Conservation (phyloP, 805 yeast species). For the Nakazawaea ishiwadae region DNA sequence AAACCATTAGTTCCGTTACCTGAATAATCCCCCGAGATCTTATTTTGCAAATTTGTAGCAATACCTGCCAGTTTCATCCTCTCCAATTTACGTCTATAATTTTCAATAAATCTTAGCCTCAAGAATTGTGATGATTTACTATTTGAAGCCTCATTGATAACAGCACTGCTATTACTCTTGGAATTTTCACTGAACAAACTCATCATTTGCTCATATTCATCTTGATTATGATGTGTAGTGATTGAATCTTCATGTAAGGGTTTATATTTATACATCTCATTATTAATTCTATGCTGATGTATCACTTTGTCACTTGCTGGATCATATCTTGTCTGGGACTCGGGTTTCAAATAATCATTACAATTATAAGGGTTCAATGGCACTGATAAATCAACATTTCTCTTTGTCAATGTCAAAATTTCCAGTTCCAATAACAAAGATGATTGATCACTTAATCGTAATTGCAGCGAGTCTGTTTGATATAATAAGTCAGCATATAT, state of each 20-base stretch:
- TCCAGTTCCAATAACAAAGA: constrained; percentile 87
- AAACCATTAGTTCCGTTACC: constrained; percentile 1
- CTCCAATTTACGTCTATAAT: constrained; percentile 66
- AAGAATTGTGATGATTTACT: constrained; percentile 64
- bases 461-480: constrained; percentile 72
- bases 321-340: constrained; percentile 35
- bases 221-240: constrained; percentile 57
- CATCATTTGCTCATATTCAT: constrained; percentile 92
- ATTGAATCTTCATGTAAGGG: constrained; percentile 55
- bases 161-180: constrained; percentile 28
- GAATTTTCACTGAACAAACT: constrained; percentile 50
- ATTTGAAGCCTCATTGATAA: constrained; percentile 27
- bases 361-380: constrained; percentile 63
- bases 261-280: constrained; percentile 22
- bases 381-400: constrained; percentile 72
- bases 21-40: constrained; percentile 3
- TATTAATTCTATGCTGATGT: constrained; percentile 34
- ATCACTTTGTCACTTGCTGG: constrained; percentile 23
- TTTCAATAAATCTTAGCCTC: constrained; percentile 85
- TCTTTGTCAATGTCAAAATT: constrained; percentile 67
- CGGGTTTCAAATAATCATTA: constrained; percentile 45
- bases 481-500: constrained; percentile 80
- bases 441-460: constrained; percentile 71
- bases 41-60: constrained; percentile 18
- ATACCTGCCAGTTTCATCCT: constrained; percentile 41